A percentile compares a stretch with the other conserved stretches of the same genome.
Conservation (phyloP, 345 rosid species). For the Pistacia integerrima region DNA sequence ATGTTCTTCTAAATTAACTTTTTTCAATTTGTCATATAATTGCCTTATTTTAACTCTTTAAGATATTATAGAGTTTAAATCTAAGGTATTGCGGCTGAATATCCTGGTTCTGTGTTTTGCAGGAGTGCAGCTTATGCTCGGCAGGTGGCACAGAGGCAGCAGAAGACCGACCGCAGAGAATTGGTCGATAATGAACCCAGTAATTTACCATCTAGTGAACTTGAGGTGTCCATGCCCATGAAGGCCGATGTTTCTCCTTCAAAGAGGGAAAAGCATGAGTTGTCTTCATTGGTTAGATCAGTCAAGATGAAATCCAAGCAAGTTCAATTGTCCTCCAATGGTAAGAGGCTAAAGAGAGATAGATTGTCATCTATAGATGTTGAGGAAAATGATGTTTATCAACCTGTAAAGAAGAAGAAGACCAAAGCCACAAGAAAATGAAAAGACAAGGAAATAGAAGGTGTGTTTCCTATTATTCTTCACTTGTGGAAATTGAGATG, state of each 20-base stretch:
- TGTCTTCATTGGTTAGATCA: constrained; percentile 67
- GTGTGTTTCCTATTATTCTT: neutral
- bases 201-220: constrained; percentile 25
- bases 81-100: constrained; percentile 6
- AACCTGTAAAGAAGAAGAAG: constrained; percentile 32
- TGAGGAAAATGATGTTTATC: constrained; percentile 19
- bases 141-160: constrained; percentile 55
- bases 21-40: neutral
- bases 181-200: constrained; percentile 23
- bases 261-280: constrained; percentile 53
- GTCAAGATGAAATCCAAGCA: constrained; percentile 76
- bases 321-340: constrained; percentile 29
- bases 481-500: neutral
- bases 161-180: constrained; percentile 40
- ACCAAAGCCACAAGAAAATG: constrained; percentile 24
- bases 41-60: neutral
- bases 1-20: neutral
- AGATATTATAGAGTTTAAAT: neutral
- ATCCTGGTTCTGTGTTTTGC: constrained; percentile 28
- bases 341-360: constrained; percentile 33
- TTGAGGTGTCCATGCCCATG: neutral
- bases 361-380: constrained; percentile 9
- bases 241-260: constrained; percentile 25
- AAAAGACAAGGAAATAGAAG: neutral
- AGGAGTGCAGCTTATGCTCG: constrained; percentile 90